Base-by-base conservation (phyloP, 805 yeast species). In the Candida germanica region DNA sequence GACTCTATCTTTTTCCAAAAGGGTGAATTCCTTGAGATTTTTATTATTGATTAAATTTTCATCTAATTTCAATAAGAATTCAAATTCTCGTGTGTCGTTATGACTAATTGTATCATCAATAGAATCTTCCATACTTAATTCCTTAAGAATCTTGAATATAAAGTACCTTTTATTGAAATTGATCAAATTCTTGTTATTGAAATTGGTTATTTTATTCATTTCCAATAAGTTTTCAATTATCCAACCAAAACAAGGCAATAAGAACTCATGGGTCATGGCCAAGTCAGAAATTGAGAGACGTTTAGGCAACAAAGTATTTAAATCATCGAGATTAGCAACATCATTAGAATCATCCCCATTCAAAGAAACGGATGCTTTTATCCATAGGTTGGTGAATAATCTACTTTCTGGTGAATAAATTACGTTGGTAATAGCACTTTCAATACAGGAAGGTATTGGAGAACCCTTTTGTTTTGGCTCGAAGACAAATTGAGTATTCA, bases 161-260 rank as follows among this genome's bases (percentile, higher is more conserved):
- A 68, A 50, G 43, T 65, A 66, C 23, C 70, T 49, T 61, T 91
- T 91, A 58, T 87, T 95, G 59, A 89, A 91, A 53, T 91, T 89
- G 48, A 89, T 77, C 42, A 83, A 63, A 22, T 71, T 66, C 27
- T 73, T 68, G 2, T 82, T 71, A 34, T 82, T 75, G 77, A 79
- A 84, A 49, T 83, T 85, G 13, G 96, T 95, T 34, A 87, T 80
- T 35, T 49, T 58, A 42, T 63, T 64, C 8, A 61, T 48, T 51
- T 86, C 95, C 36, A 88, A 54, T 44, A 91, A 62, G 42, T 94
- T 78, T 48, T 84, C 91, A 16, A 83, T 66, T 33, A 87, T 68
- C 98, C 98, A 91, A 8, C 97, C 97, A 40, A 87, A 77, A 51
- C 96, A 89, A 2, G 95, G 93, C 5, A 87, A 76, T 33, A 86